Evolutionary conservation across 2,329 filamentous ascomycete genomes (phyloP).

Genomic region (Byssothecium circinans): DNA sequence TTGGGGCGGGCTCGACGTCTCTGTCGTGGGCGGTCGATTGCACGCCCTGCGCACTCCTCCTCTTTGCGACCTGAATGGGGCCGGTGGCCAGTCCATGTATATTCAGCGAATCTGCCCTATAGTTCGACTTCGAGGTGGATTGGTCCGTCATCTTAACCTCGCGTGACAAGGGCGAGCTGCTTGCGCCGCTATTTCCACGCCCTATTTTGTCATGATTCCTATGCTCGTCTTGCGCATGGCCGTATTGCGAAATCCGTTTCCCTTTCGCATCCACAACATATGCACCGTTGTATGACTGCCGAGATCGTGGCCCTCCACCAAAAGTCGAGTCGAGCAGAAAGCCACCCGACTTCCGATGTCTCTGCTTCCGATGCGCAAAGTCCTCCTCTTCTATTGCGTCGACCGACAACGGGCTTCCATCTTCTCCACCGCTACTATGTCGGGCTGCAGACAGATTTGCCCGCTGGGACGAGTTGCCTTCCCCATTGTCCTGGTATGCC

Average conservation of each 20-base stretch:
- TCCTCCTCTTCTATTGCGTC: slow-evolving; percentile 35
- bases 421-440: slow-evolving; percentile 12
- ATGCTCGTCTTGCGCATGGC: slow-evolving; percentile 28
- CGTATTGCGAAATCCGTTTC: slow-evolving; percentile 43
- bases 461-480: slow-evolving; percentile 28
- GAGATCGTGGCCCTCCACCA: slow-evolving; percentile 28
- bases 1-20: slow-evolving; percentile 11
- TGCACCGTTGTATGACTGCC: slow-evolving; percentile 28
- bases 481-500: slow-evolving; percentile 26
- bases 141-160: slow-evolving; percentile 17
- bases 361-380: slow-evolving; percentile 34
- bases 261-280: slow-evolving; percentile 38
- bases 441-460: slow-evolving; percentile 17
- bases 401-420: slow-evolving; percentile 17
- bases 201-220: slow-evolving; percentile 39
- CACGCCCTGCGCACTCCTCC: slow-evolving; percentile 13
- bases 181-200: slow-evolving; percentile 13
- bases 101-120: slow-evolving; percentile 9
- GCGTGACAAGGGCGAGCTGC: slow-evolving; percentile 23
- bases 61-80: slow-evolving; percentile 25
- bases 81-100: slow-evolving; percentile 7
- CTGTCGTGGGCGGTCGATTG: slow-evolving; percentile 10
- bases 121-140: slow-evolving; percentile 3
- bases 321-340: slow-evolving; percentile 51
- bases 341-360: slow-evolving; percentile 42